A percentile compares a stretch with the other conserved stretches of the same genome.
These are phyloP conservation scores for Colletotrichum graminicola DNA, from an alignment of 2,329 filamentous ascomycete species.

Conservation along the genomic window DNA sequence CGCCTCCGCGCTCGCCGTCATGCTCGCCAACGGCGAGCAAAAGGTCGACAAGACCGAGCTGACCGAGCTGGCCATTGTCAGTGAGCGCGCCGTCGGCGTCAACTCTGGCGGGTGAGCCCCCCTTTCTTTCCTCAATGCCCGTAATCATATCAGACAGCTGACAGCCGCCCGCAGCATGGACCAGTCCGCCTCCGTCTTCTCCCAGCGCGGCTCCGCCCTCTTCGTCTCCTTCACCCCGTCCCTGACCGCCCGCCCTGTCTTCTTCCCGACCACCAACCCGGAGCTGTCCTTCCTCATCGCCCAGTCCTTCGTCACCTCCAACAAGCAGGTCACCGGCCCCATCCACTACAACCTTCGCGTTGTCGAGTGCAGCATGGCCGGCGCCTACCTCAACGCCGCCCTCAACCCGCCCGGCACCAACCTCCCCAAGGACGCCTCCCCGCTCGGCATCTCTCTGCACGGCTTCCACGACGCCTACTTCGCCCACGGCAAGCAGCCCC, in stretches of 20 bases:
- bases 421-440: slow-evolving; percentile 82
- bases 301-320: slow-evolving; percentile 92
- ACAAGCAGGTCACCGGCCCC: slow-evolving; percentile 94
- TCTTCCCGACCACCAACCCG: slow-evolving; percentile 83
- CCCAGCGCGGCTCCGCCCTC: slow-evolving; percentile 84
- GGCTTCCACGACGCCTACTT: slow-evolving; percentile 91
- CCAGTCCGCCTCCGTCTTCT: slow-evolving; percentile 95
- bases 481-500: slow-evolving; percentile 59
- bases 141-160: slow-evolving; percentile 1
- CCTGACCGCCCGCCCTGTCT: slow-evolving; percentile 81
- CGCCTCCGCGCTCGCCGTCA: slow-evolving; percentile 87
- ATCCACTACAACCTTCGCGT: slow-evolving; percentile 97
- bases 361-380: slow-evolving; percentile 93
- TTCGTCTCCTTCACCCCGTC: slow-evolving; percentile 90
- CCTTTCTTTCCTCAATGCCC: not conserved
- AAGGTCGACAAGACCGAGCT: slow-evolving; percentile 90
- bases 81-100: slow-evolving; percentile 92
- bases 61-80: slow-evolving; percentile 93
- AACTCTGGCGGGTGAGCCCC: slow-evolving; percentile 85
- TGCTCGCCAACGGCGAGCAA: slow-evolving; percentile 84
- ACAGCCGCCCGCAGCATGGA: slow-evolving; percentile 78
- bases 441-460: slow-evolving; percentile 84
- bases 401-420: slow-evolving; percentile 68
- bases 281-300: slow-evolving; percentile 93
- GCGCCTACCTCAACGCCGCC: slow-evolving; percentile 72